phyloP scores from a whole-genome alignment of 2,329 filamentous ascomycete genomes.

The Whalleya microplaca region DNA sequence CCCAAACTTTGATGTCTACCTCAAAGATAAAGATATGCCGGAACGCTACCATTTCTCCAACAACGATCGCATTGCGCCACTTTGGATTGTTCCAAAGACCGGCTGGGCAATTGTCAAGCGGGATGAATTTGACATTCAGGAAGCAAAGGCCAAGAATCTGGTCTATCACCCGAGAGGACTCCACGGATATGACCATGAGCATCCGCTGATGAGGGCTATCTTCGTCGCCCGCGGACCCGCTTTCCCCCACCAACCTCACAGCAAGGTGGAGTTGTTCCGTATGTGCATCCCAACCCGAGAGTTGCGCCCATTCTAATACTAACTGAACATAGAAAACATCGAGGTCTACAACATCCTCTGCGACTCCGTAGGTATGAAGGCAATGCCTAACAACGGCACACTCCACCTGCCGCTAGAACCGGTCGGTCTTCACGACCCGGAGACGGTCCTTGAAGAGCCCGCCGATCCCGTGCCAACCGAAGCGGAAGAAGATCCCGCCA shows the following conservation, averaged over 20 bases:
- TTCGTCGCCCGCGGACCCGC: conserved; percentile 91
- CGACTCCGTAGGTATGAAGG: conserved; percentile 76
- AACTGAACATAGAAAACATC: conserved; percentile 72
- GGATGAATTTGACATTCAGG: conserved; percentile 74
- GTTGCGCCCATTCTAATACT: conserved; percentile 16
- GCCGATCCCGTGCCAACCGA: conserved; percentile 30
- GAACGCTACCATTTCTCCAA: conserved; percentile 87
- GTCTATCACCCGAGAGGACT: conserved; percentile 82
- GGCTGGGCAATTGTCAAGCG: conserved; percentile 91
- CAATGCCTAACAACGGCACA: conserved; percentile 85
- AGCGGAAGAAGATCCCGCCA: conserved; percentile 13
- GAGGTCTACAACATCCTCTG: conserved; percentile 96
- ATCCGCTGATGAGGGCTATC: conserved; percentile 94
- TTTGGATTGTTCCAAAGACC: conserved; percentile 91
- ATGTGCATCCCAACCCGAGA: conserved; percentile 46
- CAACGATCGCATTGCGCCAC: conserved; percentile 86
- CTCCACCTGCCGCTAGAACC: conserved; percentile 71
- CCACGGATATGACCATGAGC: conserved; percentile 93
- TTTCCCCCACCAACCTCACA: conserved; percentile 84
- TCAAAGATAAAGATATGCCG: conserved; percentile 86
- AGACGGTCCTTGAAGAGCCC: conserved; percentile 28
- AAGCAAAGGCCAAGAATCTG: conserved; percentile 64
- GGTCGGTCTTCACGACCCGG: conserved; percentile 61
- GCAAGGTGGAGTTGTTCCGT: conserved; percentile 81
- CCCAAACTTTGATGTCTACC: conserved; percentile 82